A percentile compares a stretch with the other conserved stretches of the same genome.
These are phyloP conservation scores for Lichtheimia ornata DNA, from an alignment of 371 early-diverging fungal species.

Conservation along the genomic window DNA sequence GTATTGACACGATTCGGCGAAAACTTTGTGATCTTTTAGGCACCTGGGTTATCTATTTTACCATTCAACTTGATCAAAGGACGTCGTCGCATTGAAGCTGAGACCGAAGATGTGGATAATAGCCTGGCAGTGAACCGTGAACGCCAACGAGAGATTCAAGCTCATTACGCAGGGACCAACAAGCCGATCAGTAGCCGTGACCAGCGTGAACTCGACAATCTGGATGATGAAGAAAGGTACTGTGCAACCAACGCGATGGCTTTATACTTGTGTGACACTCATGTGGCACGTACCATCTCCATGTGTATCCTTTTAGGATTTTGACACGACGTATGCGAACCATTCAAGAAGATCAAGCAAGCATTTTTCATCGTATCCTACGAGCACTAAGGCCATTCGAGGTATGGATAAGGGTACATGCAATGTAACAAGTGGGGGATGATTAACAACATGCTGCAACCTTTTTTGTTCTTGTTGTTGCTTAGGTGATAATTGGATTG, in stretches of 20 bases:
- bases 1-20: too few relatives aligned
- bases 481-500: slow-evolving; percentile 38
- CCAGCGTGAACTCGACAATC: slow-evolving; percentile 37
- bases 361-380: slow-evolving; percentile 26
- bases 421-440: background rate
- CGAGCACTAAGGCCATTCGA: slow-evolving; percentile 41
- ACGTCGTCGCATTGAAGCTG: slow-evolving; percentile 33
- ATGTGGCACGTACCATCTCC: background rate
- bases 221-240: slow-evolving; percentile 54
- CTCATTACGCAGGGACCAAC: slow-evolving; percentile 32
- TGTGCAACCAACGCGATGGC: background rate
- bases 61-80: slow-evolving; percentile 54
- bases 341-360: slow-evolving; percentile 33
- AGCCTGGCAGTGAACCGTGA: slow-evolving; percentile 36
- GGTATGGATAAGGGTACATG: slow-evolving; percentile 20
- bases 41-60: slow-evolving; percentile 54
- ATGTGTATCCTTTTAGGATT: slow-evolving; percentile 20
- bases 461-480: background rate
- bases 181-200: slow-evolving; percentile 39
- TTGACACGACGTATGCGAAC: slow-evolving; percentile 29
- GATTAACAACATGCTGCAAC: slow-evolving; percentile 4
- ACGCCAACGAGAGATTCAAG: slow-evolving; percentile 38
- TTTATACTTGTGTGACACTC: background rate
- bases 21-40: slow-evolving; percentile 19
- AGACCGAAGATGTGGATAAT: slow-evolving; percentile 38